These are phyloP conservation scores for Maudiozyma humilis DNA, from an alignment of 1,139 yeast genomes.

Conservation along the genomic window DNA sequence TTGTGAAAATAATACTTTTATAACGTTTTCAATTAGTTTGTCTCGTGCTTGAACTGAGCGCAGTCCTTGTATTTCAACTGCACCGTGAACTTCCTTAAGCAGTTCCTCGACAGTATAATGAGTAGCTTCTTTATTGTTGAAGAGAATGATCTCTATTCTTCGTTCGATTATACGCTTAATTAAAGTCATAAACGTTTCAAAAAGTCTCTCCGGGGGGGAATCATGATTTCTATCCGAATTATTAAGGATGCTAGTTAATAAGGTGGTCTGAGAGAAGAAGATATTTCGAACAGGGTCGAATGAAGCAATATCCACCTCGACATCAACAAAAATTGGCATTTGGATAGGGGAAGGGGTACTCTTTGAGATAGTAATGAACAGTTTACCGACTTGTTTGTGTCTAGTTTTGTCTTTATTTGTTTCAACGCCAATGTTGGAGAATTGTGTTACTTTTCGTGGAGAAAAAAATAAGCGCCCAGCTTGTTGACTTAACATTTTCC, in stretches of 20 bases:
- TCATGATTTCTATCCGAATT: no score
- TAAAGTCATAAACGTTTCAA: conserved; percentile 9
- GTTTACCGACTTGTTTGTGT: no score
- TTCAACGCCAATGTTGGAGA: no score
- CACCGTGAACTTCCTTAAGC: conserved; percentile 24
- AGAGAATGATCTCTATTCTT: conserved; percentile 10
- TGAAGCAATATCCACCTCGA: conserved; percentile 13
- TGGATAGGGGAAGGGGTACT: no score
- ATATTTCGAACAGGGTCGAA: conserved; percentile 11
- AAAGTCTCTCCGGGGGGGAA: conserved; percentile 6
- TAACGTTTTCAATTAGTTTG: conserved; percentile 21
- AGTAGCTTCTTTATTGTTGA: conserved; percentile 7
- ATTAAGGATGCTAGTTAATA: neutral
- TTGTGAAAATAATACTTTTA: conserved; percentile 27
- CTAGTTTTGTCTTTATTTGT: no score
- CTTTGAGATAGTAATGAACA: no score
- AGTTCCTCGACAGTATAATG: conserved; percentile 12
- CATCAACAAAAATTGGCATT: conserved; percentile 19
- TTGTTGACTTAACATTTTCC: no score
- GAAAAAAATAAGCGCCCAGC: no score
- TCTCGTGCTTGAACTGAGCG: conserved; percentile 23
- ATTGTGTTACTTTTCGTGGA: no score
- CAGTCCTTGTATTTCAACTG: conserved; percentile 17
- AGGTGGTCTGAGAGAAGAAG: conserved; percentile 2
- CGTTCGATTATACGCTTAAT: conserved; percentile 11